Conservation (phyloP, 1,139 yeast species). For the Candida freyschussii region DNA sequence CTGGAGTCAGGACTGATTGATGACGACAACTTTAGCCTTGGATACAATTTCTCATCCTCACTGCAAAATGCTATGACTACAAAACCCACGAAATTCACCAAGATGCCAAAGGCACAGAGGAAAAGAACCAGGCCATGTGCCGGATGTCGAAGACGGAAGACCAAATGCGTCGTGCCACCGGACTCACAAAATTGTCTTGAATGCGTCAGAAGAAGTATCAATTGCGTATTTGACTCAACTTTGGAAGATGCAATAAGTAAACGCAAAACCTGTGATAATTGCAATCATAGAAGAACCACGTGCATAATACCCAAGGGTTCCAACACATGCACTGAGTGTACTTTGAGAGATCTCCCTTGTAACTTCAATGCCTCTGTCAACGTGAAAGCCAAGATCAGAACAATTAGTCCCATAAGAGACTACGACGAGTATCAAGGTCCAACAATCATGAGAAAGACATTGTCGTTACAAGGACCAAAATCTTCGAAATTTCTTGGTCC, state of each 20-base stretch:
- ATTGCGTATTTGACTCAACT: conserved; percentile 19
- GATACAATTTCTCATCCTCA: conserved; percentile 8
- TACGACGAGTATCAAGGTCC: conserved; percentile 25
- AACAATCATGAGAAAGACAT: conserved; percentile 25
- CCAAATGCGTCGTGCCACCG: conserved; percentile 27
- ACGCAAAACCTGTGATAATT: conserved; percentile 20
- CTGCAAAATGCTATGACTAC: conserved; percentile 14
- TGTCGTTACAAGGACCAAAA: conserved; percentile 25
- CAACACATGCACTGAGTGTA: conserved; percentile 22
- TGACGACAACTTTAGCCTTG: conserved; percentile 8
- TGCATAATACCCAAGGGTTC: conserved; percentile 20
- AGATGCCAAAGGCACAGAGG: conserved; percentile 3
- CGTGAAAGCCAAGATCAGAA: conserved; percentile 17
- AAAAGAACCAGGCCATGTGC: conserved; percentile 24
- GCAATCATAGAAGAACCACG: conserved; percentile 23
- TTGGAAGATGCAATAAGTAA: not conserved
- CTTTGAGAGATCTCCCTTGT: conserved; percentile 23
- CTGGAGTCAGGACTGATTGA: conserved; percentile 8
- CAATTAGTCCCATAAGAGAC: conserved; percentile 23
- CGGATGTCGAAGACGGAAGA: conserved; percentile 28
- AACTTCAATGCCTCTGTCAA: conserved; percentile 17
- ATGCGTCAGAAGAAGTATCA: conserved; percentile 22
- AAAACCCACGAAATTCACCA: conserved; percentile 5
- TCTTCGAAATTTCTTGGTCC: conserved; percentile 25
- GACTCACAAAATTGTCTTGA: conserved; percentile 20